Evolutionary conservation across 371 early-diverging fungal genomes (phyloP), one percentile per base, ranked within the genome.

Genomic region (Vittaforma corneae): DNA sequence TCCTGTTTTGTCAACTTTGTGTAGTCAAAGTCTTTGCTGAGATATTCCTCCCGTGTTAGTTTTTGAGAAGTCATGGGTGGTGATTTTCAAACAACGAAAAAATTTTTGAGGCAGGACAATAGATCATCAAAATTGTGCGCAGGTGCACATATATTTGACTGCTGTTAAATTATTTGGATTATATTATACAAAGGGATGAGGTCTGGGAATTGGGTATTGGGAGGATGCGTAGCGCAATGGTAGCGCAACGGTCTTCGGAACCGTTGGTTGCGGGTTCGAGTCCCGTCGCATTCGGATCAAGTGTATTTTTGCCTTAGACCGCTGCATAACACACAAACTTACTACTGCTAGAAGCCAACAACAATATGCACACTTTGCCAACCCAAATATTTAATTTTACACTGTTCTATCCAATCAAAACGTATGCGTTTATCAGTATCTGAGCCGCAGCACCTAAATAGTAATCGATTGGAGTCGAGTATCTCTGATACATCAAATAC

Each of bases 21-120:
- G 51, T 70, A 72, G 40, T 76, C 73, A 56, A 69, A 76, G 35
- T 68, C 56, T 30, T 54, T 65, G 26, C 60, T 29, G 22, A 76
- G 56, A 53, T 72, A 67, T 5, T 64, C 67, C 1, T 71, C 67
- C 14, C 35, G 26, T 28, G 55, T 6, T 9, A 55, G 22, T n/a
- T 55, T 55, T 9, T 26, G 18, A 5, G 26, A 5, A 11, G 26
- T 48, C n/a, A n/a, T n/a, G n/a, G n/a, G n/a, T n/a, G n/a, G n/a
- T n/a, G n/a, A n/a, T n/a, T n/a, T n/a, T n/a, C n/a, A n/a, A n/a
- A n/a, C n/a, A n/a, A n/a, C n/a, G n/a, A n/a, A n/a, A n/a, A n/a
- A n/a, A n/a, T n/a, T n/a, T n/a, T n/a, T n/a, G n/a, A n/a, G n/a
- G n/a, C n/a, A n/a, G n/a, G n/a, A n/a, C n/a, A n/a, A n/a, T n/a